These are phyloP conservation scores for Jamesozyma gamospora DNA, from an alignment of 805 yeast species.

Conservation along the genomic window DNA sequence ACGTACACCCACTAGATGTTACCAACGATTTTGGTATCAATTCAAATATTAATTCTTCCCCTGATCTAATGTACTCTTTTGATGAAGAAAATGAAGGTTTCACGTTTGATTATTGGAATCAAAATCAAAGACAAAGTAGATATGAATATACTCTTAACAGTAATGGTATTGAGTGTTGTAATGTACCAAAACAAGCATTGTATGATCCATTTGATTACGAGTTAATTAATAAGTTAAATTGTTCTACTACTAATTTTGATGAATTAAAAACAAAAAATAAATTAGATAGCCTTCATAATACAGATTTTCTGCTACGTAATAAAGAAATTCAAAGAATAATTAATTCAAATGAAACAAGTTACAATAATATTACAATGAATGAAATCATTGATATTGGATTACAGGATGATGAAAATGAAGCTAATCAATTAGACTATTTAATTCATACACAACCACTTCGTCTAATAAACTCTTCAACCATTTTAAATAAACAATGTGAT, in stretches of 20 bases:
- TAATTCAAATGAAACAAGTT: background rate
- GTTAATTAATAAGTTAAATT: too few relatives aligned
- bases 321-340: background rate
- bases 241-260: too few relatives aligned
- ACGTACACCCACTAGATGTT: too few relatives aligned
- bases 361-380: background rate
- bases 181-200: too few relatives aligned
- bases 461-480: conserved; percentile 6
- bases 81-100: conserved; percentile 1
- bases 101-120: background rate
- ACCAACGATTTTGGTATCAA: too few relatives aligned
- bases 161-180: too few relatives aligned
- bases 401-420: background rate
- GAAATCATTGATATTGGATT: too few relatives aligned
- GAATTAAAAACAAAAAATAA: too few relatives aligned
- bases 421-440: conserved; percentile 1
- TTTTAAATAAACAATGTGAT: background rate
- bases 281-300: background rate
- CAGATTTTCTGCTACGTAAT: background rate
- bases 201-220: too few relatives aligned
- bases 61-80: conserved; percentile 1
- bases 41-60: background rate
- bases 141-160: too few relatives aligned
- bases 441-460: conserved; percentile 23
- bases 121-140: too few relatives aligned